Base-by-base conservation (phyloP, 345 rosid genomes). In the Melastoma malabathricum region DNA sequence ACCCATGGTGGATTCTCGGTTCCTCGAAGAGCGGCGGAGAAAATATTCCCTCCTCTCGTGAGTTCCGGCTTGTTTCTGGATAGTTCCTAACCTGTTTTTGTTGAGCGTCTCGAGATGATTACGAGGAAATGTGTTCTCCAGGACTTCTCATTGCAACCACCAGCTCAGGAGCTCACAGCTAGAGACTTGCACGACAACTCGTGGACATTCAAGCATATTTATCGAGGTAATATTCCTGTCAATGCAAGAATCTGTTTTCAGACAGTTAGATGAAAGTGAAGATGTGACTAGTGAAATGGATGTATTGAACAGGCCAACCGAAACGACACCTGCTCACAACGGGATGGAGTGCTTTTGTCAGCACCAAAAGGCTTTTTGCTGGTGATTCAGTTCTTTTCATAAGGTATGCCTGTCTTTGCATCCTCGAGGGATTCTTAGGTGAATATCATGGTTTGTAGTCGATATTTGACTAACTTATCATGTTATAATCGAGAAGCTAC, bases 1-100 rank as follows among this genome's bases (percentile, higher is more conserved):
- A 86, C 96, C 22, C 98, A 86, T 23, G 96, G 98, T 56, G 98
- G 98, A 31, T 90, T 90, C 66, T 90, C 94, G 43, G 98, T 90
- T 25, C 96, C 98, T 23, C 94, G 98, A 9, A 78, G 98, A 63
- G 85, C 98, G 47, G 98, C 98, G 38, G 98, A 90, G 78, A 90
- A 86, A 70, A 86, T 86, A 41, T 90, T 90, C 66, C 98, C 98
- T 31, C 71, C 85, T 62, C 87, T 90, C 46, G 98, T 90, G 62
- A 18, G 83, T 74, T 43, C 17, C 39, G 18, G 23, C 44, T 48
- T 34, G 18, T 47, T n/a, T 55, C 15, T 44, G 20, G 50, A 43
- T 19, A 48, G 1, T 9, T 34, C 18, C 2, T 14, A 31, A 22
- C 18, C 38, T 31, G 38, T 5, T 31, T 9, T 31, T 31, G 38